Evolutionary conservation across 1,139 yeast genomes (phyloP), one percentile per base, ranked within the genome.

Genomic region (Yueomyces sp.): DNA sequence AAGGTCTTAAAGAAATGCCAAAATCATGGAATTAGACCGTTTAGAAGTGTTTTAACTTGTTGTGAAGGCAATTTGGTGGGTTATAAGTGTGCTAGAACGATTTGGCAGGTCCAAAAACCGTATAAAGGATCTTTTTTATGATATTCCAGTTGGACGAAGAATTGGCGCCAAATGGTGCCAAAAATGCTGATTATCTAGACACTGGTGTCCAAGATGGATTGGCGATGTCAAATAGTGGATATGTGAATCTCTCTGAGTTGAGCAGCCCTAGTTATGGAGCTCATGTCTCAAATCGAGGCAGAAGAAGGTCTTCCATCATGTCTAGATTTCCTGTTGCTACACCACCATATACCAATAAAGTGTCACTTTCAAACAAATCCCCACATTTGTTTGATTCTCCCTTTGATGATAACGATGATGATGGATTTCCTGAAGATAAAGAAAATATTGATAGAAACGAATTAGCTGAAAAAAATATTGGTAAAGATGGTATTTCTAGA

Each of bases 241-340:
- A 19, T 19, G 19, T 19, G 19, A 19, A 19, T 19, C 19, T 19
- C 19, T 19, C 19, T 19, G 19, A 19, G 19, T 19, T 19, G 19
- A 19, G 19, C 2, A 19, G 2, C 19, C 19, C 19, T 19, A 19
- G 19, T 19, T 19, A 19, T 19, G 19, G 19, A 19, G 19, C 19
- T 19, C 19, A 19, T 19, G 19, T 19, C 19, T 19, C 19, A 2
- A 19, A 33, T 2, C n/a, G 35, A 39, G 41, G 47, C 4, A 54
- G 62, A 42, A 51, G 64, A 39, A 50, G 57, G 41, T 59, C 64
- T 1, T 60, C 65, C 3, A 50, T 52, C 1, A 46, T 57, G 36
- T 56, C 55, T 34, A 58, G 54, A 44, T 52, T 60, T 38, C 50
- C 56, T 3, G 54, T 53, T 2, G 47, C 47, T 9, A 52, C 59